Conservation (phyloP, 129 eudicot genomes). For the Erigeron canadensis region DNA sequence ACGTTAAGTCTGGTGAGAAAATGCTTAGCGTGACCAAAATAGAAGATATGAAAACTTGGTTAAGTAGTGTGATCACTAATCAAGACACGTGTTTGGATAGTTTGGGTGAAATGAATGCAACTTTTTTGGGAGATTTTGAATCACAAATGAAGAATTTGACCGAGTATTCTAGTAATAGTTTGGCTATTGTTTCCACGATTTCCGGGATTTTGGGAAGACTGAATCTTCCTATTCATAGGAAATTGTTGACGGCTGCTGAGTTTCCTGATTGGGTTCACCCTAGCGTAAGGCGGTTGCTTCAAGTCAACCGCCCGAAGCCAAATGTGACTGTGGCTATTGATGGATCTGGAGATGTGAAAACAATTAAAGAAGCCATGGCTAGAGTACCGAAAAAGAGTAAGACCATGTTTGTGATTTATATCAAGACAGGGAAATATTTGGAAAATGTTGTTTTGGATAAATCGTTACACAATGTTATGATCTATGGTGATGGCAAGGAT, state of each 20-base stretch:
- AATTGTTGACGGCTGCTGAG: slow-evolving; percentile 30
- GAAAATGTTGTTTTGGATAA: slow-evolving; percentile 66
- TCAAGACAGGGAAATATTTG: slow-evolving; percentile 61
- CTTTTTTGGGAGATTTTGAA: slow-evolving; percentile 18
- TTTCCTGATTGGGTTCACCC: slow-evolving; percentile 66
- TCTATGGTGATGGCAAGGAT: slow-evolving; percentile 74
- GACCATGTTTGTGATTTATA: slow-evolving; percentile 49
- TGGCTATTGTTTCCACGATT: slow-evolving; percentile 69
- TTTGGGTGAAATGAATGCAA: slow-evolving; percentile 46
- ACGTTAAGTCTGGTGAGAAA: slow-evolving; percentile 26
- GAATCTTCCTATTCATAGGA: slow-evolving; percentile 59
- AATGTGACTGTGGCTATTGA: slow-evolving; percentile 74
- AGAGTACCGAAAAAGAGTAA: slow-evolving; percentile 55
- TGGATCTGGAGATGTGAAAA: slow-evolving; percentile 54
- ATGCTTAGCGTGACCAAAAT: slow-evolving; percentile 16
- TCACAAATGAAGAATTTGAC: slow-evolving; percentile 48
- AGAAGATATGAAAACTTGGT: slow-evolving; percentile 63
- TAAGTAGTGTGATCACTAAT: slow-evolving; percentile 64
- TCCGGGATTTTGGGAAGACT: slow-evolving; percentile 38
- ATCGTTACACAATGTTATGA: slow-evolving; percentile 66
- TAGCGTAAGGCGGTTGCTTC: slow-evolving; percentile 59
- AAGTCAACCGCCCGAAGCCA: slow-evolving; percentile 34
- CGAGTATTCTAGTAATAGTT: slow-evolving; percentile 69
- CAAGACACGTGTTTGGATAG: slow-evolving; percentile 82
- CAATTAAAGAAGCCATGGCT: slow-evolving; percentile 61